These are phyloP conservation scores for Clarireedia homoeocarpa DNA, from an alignment of 2,329 filamentous ascomycete species.

Conservation along the genomic window DNA sequence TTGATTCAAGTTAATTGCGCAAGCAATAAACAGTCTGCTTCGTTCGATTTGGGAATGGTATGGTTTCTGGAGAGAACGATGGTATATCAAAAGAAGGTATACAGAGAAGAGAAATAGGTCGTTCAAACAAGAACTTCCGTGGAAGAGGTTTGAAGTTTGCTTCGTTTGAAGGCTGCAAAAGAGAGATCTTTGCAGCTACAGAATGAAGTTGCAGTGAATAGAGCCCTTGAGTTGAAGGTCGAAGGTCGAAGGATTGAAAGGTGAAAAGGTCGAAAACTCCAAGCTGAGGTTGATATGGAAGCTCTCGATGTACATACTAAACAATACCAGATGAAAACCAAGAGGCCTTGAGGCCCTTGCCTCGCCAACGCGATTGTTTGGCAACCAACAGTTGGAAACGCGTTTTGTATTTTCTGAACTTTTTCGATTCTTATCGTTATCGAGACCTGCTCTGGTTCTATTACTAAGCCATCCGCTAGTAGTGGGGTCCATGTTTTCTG, in stretches of 20 bases:
- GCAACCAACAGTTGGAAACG: background rate
- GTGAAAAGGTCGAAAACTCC: background rate
- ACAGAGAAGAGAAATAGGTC: no score
- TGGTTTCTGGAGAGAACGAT: no score
- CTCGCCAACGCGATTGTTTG: background rate
- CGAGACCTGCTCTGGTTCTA: background rate
- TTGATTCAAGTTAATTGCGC: no score
- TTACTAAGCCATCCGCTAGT: background rate
- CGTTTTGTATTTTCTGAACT: background rate
- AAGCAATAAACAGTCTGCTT: no score
- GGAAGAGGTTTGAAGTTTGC: no score
- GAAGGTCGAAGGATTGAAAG: background rate
- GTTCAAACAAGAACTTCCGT: no score
- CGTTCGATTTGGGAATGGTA: no score
- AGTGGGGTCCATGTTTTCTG: background rate
- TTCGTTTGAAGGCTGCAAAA: no score
- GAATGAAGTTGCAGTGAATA: background rate
- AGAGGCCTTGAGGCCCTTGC: background rate
- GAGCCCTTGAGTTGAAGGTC: background rate
- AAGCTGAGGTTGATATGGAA: no score
- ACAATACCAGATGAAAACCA: background rate
- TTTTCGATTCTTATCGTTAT: slow-evolving; percentile 3
- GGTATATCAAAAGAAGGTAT: no score
- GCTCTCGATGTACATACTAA: no score
- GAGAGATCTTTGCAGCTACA: background rate